phyloP scores from a whole-genome alignment of 1,284 basidiomycete species.

The Omphalotus olearius region DNA sequence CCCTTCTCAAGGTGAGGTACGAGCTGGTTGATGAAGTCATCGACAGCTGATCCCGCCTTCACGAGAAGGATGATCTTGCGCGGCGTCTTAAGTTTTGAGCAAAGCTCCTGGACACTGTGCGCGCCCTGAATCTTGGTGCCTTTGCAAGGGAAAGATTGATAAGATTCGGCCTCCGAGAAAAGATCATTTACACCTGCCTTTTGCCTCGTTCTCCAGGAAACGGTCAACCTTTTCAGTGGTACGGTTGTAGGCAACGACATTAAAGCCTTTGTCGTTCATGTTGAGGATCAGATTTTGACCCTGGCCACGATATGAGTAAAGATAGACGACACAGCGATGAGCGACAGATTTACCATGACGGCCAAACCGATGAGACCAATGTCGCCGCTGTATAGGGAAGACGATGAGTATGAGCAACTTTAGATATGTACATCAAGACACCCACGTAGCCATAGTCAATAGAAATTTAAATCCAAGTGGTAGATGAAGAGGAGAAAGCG shows the following conservation, averaged over 20 bases:
- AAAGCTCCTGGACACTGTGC: constrained; percentile 89
- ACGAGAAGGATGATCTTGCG: constrained; percentile 97
- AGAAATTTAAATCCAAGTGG: constrained; percentile 4
- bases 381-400: constrained; percentile 58
- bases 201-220: constrained; percentile 96
- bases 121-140: constrained; percentile 95
- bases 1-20: constrained; percentile 69
- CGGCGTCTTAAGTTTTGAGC: constrained; percentile 75
- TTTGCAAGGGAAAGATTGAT: constrained; percentile 26
- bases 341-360: constrained; percentile 75
- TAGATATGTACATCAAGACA: constrained; percentile 13
- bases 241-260: constrained; percentile 95
- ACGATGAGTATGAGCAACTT: constrained; percentile 9
- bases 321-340: constrained; percentile 15
- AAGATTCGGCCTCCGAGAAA: neutral
- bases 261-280: constrained; percentile 99
- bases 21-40: constrained; percentile 73
- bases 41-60: constrained; percentile 80
- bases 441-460: constrained; percentile 41
- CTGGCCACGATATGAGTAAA: constrained; percentile 34
- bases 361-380: constrained; percentile 94
- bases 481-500: constrained; percentile 17
- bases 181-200: constrained; percentile 55
- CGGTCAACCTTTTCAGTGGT: constrained; percentile 95
- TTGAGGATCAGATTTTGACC: constrained; percentile 96